Percentiles rank a stretch among this genome's conserved stretches.
Evolutionary conservation across 495 filamentous ascomycete species (phyloP).

Genomic region (Sabuloglossum arenarium): DNA sequence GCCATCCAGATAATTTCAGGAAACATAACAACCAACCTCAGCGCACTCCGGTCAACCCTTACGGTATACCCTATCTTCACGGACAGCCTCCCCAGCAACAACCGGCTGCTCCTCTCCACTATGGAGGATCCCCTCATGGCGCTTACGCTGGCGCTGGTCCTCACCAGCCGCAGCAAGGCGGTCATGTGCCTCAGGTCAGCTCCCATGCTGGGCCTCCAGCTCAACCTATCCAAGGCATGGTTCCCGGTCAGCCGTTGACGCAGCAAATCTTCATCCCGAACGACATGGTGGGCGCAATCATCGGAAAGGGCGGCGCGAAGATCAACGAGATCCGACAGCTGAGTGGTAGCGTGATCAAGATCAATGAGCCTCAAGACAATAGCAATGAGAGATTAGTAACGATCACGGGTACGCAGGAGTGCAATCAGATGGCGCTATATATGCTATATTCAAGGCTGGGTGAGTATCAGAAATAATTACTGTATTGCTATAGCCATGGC

Average conservation of each 20-base stretch:
- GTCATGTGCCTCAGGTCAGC: constrained; percentile 1
- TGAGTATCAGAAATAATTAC: constrained; percentile 26
- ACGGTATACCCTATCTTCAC: constrained; percentile 42
- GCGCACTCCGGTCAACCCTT: constrained; percentile 23
- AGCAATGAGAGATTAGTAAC: constrained; percentile 96
- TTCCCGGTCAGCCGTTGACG: constrained; percentile 74
- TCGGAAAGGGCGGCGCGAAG: constrained; percentile 95
- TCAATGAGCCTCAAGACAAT: constrained; percentile 97
- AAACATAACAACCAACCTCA: constrained; percentile 44
- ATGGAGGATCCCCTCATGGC: constrained; percentile 44
- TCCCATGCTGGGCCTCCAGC: constrained; percentile 27
- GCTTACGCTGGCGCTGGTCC: constrained; percentile 55
- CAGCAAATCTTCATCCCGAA: constrained; percentile 99
- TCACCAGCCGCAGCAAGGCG: constrained; percentile 46
- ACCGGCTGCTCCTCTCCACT: constrained; percentile 46
- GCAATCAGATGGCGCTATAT: constrained; percentile 97
- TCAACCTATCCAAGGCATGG: constrained; percentile 52
- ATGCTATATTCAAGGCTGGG: constrained; percentile 96
- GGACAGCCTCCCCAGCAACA: constrained; percentile 47
- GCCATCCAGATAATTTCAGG: constrained; percentile 71
- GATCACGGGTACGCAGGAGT: constrained; percentile 91
- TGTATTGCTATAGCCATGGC: constrained; percentile 8
- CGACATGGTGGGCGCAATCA: constrained; percentile 98
- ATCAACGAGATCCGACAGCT: constrained; percentile 97
- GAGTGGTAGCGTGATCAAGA: constrained; percentile 97